A percentile compares a stretch with the other conserved stretches of the same genome.
These are phyloP conservation scores for Calonectria crousiana DNA, from an alignment of 2,329 filamentous ascomycete species.

Conservation along the genomic window DNA sequence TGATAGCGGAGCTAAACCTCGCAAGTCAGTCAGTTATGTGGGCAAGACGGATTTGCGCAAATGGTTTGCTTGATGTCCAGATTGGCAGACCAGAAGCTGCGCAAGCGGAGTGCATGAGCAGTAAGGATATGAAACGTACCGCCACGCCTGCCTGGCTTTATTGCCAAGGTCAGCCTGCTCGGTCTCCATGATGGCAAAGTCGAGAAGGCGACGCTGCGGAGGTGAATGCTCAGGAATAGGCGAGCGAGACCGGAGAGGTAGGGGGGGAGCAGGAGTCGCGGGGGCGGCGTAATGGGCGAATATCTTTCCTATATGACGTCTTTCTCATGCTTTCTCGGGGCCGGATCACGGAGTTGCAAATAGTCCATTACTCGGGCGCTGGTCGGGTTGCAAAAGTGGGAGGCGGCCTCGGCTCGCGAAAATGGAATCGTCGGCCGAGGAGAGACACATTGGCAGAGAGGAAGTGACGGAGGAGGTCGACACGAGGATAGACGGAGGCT, in stretches of 20 bases:
- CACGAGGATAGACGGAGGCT: slow-evolving; percentile 11
- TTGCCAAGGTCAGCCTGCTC: slow-evolving; percentile 39
- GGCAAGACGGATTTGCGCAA: slow-evolving; percentile 28
- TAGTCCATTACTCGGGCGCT: slow-evolving; percentile 50
- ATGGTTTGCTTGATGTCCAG: slow-evolving; percentile 4
- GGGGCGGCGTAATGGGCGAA: slow-evolving; percentile 30
- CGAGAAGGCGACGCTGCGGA: slow-evolving; percentile 25
- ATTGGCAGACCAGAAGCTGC: slow-evolving; percentile 3
- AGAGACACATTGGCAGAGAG: slow-evolving; percentile 52
- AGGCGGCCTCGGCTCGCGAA: slow-evolving; percentile 51
- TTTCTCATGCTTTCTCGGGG: slow-evolving; percentile 51
- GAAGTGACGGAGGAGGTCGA: slow-evolving; percentile 20
- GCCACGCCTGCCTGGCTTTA: slow-evolving; percentile 54
- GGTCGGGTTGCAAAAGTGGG: slow-evolving; percentile 40
- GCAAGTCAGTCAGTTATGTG: slow-evolving; percentile 37
- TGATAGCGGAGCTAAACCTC: slow-evolving; percentile 55
- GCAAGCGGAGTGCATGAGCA: slow-evolving; percentile 9
- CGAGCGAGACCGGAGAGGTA: slow-evolving; percentile 26
- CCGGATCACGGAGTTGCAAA: slow-evolving; percentile 45
- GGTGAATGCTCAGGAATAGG: slow-evolving; percentile 22
- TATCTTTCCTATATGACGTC: slow-evolving; percentile 42
- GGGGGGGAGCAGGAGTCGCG: slow-evolving; percentile 28
- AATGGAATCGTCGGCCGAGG: slow-evolving; percentile 50
- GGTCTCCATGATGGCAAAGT: slow-evolving; percentile 39
- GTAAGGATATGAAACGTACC: slow-evolving; percentile 48